Evolutionary conservation across 2,329 filamentous ascomycete genomes (phyloP).

Genomic region (Fusarium zealandicum): DNA sequence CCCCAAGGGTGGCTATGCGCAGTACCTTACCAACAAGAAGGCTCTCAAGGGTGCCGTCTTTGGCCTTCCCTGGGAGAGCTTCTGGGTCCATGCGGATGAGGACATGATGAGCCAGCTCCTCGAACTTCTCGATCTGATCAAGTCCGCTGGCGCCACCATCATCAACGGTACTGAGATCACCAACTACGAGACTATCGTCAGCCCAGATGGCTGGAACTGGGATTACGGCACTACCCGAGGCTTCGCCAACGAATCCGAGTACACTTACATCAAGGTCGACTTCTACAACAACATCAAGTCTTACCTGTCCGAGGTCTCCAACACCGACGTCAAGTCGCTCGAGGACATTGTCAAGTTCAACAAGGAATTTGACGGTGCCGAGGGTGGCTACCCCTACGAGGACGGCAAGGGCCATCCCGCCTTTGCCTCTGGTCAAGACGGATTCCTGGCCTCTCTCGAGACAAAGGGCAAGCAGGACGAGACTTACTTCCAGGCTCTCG

Average conservation of each 20-base stretch:
- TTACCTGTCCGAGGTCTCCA: constrained; percentile 69
- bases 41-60: constrained; percentile 69
- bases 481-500: constrained; percentile 71
- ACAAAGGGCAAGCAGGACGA: constrained; percentile 68
- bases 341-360: constrained; percentile 73
- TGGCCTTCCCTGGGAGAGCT: constrained; percentile 74
- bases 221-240: constrained; percentile 69
- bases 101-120: constrained; percentile 64
- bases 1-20: constrained; percentile 62
- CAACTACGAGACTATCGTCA: constrained; percentile 66
- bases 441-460: constrained; percentile 68
- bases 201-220: constrained; percentile 76
- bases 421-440: constrained; percentile 75
- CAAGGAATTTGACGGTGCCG: constrained; percentile 67
- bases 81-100: constrained; percentile 68
- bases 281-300: constrained; percentile 68
- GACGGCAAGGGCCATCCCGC: constrained; percentile 59
- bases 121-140: constrained; percentile 57
- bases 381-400: constrained; percentile 69
- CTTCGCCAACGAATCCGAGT: constrained; percentile 75
- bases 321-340: constrained; percentile 65
- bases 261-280: constrained; percentile 74
- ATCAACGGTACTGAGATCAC: constrained; percentile 75
- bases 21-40: constrained; percentile 61
- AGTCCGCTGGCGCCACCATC: constrained; percentile 69